Evolutionary conservation across 75 land plant genomes (phyloP).

Genomic region (Chamaecyparis obtusa): DNA sequence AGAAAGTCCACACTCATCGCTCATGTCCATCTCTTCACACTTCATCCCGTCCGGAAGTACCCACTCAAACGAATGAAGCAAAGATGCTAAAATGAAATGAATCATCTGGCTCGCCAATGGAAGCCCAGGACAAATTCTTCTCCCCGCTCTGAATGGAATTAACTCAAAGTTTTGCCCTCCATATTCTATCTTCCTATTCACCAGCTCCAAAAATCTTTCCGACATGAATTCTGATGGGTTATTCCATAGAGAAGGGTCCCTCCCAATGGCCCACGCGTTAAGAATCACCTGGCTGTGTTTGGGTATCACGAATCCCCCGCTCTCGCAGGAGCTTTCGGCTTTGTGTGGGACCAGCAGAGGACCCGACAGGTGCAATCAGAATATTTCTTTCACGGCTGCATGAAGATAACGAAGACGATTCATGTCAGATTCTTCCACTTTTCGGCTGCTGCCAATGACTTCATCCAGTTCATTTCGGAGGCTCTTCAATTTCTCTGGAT

Average conservation of each 20-base stretch:
- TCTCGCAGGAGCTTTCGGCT: slow-evolving; percentile 36
- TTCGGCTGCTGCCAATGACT: slow-evolving; percentile 36
- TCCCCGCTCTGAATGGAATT: slow-evolving; percentile 60
- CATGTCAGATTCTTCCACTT: slow-evolving; percentile 50
- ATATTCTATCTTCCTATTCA: slow-evolving; percentile 11
- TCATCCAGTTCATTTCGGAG: too few relatives aligned
- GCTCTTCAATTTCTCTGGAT: too few relatives aligned
- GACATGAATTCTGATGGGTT: slow-evolving; percentile 53
- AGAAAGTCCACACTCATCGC: slow-evolving; percentile 63
- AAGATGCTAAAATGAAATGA: slow-evolving; percentile 18
- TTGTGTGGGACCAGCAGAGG: slow-evolving; percentile 76
- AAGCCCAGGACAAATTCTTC: slow-evolving; percentile 67
- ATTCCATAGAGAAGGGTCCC: slow-evolving; percentile 45
- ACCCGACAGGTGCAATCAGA: slow-evolving; percentile 72
- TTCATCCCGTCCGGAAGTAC: slow-evolving; percentile 13
- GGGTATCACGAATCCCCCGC: slow-evolving; percentile 2
- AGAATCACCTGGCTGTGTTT: too few relatives aligned
- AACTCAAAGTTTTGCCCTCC: slow-evolving; percentile 42
- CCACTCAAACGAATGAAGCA: too few relatives aligned
- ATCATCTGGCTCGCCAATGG: slow-evolving; percentile 51
- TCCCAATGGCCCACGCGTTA: slow-evolving; percentile 25
- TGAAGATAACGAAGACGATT: slow-evolving; percentile 45
- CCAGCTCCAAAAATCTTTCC: slow-evolving; percentile 36
- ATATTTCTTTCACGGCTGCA: neutral
- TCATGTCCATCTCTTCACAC: slow-evolving; percentile 57